These are phyloP conservation scores for Fonsecaea multimorphosa DNA, from an alignment of 2,329 filamentous ascomycete species.

Conservation along the genomic window DNA sequence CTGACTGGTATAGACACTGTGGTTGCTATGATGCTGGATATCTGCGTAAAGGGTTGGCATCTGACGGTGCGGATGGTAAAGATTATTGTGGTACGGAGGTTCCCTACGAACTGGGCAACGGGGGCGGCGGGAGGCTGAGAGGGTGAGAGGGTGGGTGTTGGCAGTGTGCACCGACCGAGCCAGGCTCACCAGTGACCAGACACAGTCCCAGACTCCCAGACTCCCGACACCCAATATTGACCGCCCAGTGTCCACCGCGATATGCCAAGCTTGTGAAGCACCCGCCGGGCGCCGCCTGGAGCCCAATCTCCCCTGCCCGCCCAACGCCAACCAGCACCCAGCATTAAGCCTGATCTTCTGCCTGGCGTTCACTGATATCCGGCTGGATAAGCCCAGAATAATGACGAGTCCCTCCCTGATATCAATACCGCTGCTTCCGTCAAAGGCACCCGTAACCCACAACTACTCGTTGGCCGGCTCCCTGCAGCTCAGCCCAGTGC, in stretches of 20 bases:
- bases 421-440: background rate
- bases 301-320: background rate
- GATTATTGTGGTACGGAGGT: conserved; percentile 10
- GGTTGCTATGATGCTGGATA: conserved; percentile 9
- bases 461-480: background rate
- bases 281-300: too few species aligned
- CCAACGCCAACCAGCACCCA: background rate
- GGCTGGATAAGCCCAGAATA: background rate
- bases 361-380: background rate
- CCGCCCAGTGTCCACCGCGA: background rate
- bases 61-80: conserved; percentile 1
- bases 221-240: background rate
- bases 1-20: conserved; percentile 3
- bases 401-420: background rate
- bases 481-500: background rate
- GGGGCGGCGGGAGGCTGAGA: too few species aligned
- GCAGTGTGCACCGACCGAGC: too few species aligned
- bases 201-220: background rate
- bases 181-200: too few species aligned
- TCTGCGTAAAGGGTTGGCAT: conserved; percentile 6
- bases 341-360: background rate
- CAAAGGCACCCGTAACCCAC: background rate
- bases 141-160: background rate
- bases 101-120: background rate
- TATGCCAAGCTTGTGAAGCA: background rate